These are phyloP conservation scores for Circinella umbellata DNA, from an alignment of 371 early-diverging fungal genomes.

Conservation along the genomic window DNA sequence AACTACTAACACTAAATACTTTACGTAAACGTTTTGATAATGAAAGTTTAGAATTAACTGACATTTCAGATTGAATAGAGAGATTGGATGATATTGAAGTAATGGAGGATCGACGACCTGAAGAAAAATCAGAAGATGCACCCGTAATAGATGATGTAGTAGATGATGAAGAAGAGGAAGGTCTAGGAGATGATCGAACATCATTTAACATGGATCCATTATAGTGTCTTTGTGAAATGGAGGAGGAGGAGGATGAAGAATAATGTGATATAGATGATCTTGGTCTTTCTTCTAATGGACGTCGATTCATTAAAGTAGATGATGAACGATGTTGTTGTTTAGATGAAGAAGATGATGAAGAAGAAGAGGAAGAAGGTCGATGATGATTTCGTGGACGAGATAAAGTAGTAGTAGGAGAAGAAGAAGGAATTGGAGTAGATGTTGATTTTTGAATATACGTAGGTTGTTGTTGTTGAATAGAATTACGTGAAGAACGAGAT, in stretches of 20 bases:
- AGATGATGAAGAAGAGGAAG: constrained; percentile 21
- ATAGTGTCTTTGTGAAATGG: too few species aligned
- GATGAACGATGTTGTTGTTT: neutral
- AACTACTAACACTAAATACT: constrained; percentile 50
- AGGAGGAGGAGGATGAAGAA: too few species aligned
- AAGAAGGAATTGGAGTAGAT: constrained; percentile 4
- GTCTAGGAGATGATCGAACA: constrained; percentile 3
- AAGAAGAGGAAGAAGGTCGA: neutral
- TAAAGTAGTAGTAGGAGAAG: neutral
- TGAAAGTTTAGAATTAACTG: constrained; percentile 36
- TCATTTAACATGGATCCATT: neutral
- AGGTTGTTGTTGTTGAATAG: neutral
- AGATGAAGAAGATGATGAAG: neutral
- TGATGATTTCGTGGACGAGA: neutral
- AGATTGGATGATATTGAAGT: constrained; percentile 32
- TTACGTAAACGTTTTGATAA: constrained; percentile 43
- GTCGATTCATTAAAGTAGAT: neutral
- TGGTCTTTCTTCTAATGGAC: neutral
- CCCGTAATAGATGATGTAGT: constrained; percentile 13
- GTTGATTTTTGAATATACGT: constrained; percentile 2
- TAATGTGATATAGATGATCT: neutral
- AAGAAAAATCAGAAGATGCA: constrained; percentile 12
- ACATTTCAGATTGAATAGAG: constrained; percentile 26
- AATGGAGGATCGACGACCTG: constrained; percentile 35
- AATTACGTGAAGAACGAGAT: neutral